A percentile compares a stretch with the other conserved stretches of the same genome.
phyloP scores from a whole-genome alignment of 1,284 basidiomycete species.

The Ustilago xerochloae region DNA sequence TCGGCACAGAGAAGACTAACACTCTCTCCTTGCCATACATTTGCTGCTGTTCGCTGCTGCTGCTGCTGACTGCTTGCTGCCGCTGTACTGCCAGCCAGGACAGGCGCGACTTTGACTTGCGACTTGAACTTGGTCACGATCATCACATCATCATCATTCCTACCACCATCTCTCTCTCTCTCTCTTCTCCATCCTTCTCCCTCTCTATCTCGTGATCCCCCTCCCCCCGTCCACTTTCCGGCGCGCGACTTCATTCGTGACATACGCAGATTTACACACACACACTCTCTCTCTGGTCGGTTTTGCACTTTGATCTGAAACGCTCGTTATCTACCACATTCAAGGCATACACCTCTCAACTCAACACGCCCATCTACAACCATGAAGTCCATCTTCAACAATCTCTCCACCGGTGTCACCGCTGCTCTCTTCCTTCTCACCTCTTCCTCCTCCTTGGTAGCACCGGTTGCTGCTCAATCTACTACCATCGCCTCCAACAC shows the following conservation, averaged over 20 bases:
- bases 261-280: too few species aligned
- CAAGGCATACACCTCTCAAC: neutral
- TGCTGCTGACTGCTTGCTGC: too few species aligned
- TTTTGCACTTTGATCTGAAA: neutral
- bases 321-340: neutral
- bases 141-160: too few species aligned
- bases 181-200: neutral
- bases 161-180: neutral
- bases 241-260: neutral
- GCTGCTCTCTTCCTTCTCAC: conserved; percentile 32
- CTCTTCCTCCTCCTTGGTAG: conserved; percentile 19
- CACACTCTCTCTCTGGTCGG: neutral
- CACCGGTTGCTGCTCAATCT: conserved; percentile 41
- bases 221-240: neutral
- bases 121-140: too few species aligned
- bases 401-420: conserved; percentile 19
- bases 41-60: too few species aligned
- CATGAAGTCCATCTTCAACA: conserved; percentile 40
- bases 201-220: conserved; percentile 8
- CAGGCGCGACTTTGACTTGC: too few species aligned
- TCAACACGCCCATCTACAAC: neutral
- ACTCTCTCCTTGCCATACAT: conserved; percentile 7
- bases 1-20: too few species aligned
- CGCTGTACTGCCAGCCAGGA: too few species aligned
- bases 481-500: conserved; percentile 12